A percentile compares a stretch with the other conserved stretches of the same genome.
These are phyloP conservation scores for Auricularia auricula-judae DNA, from an alignment of 768 basidiomycete genomes.

Conservation along the genomic window DNA sequence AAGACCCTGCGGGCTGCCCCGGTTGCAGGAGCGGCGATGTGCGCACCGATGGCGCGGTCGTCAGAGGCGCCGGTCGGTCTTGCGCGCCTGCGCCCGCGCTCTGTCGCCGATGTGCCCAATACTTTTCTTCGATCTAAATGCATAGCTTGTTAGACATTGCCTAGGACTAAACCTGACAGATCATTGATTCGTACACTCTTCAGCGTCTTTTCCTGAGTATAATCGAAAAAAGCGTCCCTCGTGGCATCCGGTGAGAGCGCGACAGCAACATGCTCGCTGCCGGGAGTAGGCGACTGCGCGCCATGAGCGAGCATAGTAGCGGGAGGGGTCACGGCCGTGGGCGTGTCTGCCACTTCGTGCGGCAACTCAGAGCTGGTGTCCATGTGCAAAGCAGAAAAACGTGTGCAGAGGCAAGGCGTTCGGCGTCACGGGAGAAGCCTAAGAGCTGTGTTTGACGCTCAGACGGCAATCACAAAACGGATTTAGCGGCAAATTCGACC, in stretches of 20 bases:
- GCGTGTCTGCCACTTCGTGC: not conserved
- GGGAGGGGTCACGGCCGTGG: not conserved
- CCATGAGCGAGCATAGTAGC: not conserved
- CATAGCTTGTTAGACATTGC: not conserved
- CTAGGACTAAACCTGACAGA: constrained; percentile 4
- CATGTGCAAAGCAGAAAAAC: not conserved
- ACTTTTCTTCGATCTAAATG: constrained; percentile 62
- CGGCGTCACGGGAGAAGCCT: too few species aligned
- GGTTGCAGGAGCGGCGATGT: constrained; percentile 21
- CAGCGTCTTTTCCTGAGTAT: constrained; percentile 65
- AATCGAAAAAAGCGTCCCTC: constrained; percentile 67
- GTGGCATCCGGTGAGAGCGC: not conserved
- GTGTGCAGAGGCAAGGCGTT: not conserved
- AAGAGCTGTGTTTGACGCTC: too few species aligned
- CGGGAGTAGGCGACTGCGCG: too few species aligned
- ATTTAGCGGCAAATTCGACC: too few species aligned
- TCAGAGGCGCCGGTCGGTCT: constrained; percentile 1
- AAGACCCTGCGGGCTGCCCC: constrained; percentile 12
- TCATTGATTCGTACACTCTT: constrained; percentile 19
- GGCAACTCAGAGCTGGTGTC: not conserved
- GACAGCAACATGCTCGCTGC: too few species aligned
- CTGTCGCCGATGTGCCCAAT: constrained; percentile 50
- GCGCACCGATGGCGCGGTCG: constrained; percentile 17
- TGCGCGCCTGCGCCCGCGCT: constrained; percentile 31
- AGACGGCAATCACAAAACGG: too few species aligned